These are phyloP conservation scores for Lentinula lateritia DNA, from an alignment of 768 basidiomycete genomes.

Conservation along the genomic window DNA sequence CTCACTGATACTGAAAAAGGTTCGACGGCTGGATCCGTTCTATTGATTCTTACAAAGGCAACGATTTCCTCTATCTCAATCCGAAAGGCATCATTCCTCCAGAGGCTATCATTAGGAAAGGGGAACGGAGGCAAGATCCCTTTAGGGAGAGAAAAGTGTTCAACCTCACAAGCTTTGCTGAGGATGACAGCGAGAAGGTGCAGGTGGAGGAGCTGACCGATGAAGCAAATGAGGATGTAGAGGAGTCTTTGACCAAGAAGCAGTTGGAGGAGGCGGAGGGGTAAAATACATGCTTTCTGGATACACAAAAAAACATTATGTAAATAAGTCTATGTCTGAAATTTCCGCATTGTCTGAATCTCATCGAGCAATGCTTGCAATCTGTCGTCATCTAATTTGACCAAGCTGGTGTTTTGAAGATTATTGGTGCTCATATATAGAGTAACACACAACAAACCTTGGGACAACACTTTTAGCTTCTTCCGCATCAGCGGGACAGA, in stretches of 20 bases:
- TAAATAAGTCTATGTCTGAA: conserved; percentile 54
- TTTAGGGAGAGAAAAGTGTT: conserved; percentile 69
- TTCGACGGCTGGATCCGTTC: conserved; percentile 83
- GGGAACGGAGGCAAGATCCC: conserved; percentile 48
- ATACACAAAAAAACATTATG: not conserved
- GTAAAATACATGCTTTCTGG: conserved; percentile 17
- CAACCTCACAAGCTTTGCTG: conserved; percentile 53
- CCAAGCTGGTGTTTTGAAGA: conserved; percentile 43
- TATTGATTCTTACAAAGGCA: conserved; percentile 70
- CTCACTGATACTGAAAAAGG: conserved; percentile 27
- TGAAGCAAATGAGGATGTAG: conserved; percentile 23
- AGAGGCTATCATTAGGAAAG: conserved; percentile 58
- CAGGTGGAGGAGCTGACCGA: conserved; percentile 25
- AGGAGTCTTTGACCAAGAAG: conserved; percentile 28
- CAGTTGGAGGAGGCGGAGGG: conserved; percentile 51
- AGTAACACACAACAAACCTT: conserved; percentile 42
- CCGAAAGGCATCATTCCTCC: conserved; percentile 71
- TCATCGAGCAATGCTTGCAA: conserved; percentile 80
- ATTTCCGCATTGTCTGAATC: conserved; percentile 87
- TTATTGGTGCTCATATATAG: not conserved
- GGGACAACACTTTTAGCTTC: conserved; percentile 91
- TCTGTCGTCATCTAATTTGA: conserved; percentile 84
- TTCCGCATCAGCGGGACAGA: conserved; percentile 83
- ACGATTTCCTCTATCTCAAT: conserved; percentile 77
- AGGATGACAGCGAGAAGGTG: conserved; percentile 21